A percentile compares a stretch with the other conserved stretches of the same genome.
These are phyloP conservation scores for Salix arbutifolia DNA, from an alignment of 345 rosid species.

Conservation along the genomic window DNA sequence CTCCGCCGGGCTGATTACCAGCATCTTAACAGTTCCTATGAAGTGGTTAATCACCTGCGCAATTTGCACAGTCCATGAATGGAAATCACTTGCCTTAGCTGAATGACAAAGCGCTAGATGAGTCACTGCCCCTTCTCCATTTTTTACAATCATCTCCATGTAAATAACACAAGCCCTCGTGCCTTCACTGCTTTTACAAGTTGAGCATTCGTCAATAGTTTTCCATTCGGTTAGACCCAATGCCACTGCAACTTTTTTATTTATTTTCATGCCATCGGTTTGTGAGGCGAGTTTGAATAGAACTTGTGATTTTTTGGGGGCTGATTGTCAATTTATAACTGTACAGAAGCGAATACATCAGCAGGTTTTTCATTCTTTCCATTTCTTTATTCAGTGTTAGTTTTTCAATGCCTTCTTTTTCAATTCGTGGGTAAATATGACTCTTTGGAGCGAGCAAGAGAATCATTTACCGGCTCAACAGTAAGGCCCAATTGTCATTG, in stretches of 20 bases:
- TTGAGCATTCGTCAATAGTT: not conserved
- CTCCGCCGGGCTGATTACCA: slow-evolving; percentile 76
- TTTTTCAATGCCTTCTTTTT: not conserved
- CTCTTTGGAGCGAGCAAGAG: too few species aligned
- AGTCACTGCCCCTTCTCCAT: not conserved
- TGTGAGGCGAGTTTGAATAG: not conserved
- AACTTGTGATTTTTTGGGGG: not conserved
- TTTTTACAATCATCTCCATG: slow-evolving; percentile 3
- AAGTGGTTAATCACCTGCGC: slow-evolving; percentile 65
- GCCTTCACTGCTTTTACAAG: not conserved
- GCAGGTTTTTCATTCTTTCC: not conserved
- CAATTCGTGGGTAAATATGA: too few species aligned
- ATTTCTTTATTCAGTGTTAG: too few species aligned
- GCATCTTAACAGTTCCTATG: slow-evolving; percentile 62
- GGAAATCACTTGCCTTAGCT: not conserved
- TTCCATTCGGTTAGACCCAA: not conserved
- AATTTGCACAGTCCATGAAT: slow-evolving; percentile 64
- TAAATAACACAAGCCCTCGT: slow-evolving; percentile 3
- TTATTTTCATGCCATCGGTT: not conserved
- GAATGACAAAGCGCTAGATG: not conserved
- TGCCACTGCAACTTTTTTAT: not conserved
- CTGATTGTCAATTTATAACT: not conserved
- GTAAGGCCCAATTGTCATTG: too few species aligned
- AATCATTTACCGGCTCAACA: too few species aligned
- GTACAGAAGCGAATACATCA: slow-evolving; percentile 14